A percentile compares a stretch with the other conserved stretches of the same genome.
phyloP scores from a whole-genome alignment of 352 stramenopile species.

The Phytophthora macrochlamydospora region DNA sequence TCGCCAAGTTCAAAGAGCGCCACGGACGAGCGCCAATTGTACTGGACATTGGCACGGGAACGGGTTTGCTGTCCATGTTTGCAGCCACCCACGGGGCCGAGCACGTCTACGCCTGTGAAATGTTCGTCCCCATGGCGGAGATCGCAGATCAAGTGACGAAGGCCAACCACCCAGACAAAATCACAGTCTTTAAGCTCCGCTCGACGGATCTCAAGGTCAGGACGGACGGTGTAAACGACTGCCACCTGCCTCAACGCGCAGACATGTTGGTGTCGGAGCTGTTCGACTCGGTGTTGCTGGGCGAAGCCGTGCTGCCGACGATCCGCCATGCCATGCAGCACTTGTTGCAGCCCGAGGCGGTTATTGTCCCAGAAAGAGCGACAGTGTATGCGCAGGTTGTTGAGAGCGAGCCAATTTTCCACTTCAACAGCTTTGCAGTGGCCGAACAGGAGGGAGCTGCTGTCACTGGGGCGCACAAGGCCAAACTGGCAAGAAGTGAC shows the following conservation, averaged over 20 bases:
- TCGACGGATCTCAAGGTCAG: constrained; percentile 74
- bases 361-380: constrained; percentile 72
- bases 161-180: constrained; percentile 70
- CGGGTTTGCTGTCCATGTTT: constrained; percentile 88
- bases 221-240: constrained; percentile 4
- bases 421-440: constrained; percentile 65
- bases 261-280: constrained; percentile 94
- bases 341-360: constrained; percentile 56
- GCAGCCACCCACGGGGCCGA: constrained; percentile 82
- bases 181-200: constrained; percentile 77
- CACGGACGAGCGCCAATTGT: constrained; percentile 61
- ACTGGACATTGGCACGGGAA: constrained; percentile 85
- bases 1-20: constrained; percentile 51
- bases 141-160: constrained; percentile 76
- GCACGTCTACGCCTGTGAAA: constrained; percentile 93
- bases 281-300: constrained; percentile 91
- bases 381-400: constrained; percentile 77
- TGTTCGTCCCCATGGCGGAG: constrained; percentile 86
- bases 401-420: constrained; percentile 66
- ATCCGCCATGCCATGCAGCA: constrained; percentile 78
- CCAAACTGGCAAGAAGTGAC: constrained; percentile 58
- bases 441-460: constrained; percentile 6
- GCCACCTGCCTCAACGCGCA: constrained; percentile 66
- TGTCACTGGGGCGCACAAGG: constrained; percentile 5
- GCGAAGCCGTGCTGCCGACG: constrained; percentile 88